These are phyloP conservation scores for Phytophthora citricola DNA, from an alignment of 352 stramenopile genomes.

Conservation along the genomic window DNA sequence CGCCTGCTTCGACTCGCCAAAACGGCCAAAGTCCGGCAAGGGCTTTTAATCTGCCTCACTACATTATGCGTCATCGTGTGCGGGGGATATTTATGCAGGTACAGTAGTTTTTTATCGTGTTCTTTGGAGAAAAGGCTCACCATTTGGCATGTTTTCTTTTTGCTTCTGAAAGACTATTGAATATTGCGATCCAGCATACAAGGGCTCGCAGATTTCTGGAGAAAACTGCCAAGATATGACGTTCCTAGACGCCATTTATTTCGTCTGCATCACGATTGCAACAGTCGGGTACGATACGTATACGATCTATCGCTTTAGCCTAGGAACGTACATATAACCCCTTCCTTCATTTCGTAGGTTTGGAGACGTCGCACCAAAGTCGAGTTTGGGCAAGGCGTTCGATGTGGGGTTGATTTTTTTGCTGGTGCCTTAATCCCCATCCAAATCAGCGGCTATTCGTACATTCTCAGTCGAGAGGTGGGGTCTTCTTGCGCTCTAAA, in stretches of 20 bases:
- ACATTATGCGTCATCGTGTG: constrained; percentile 73
- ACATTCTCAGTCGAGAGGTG: constrained; percentile 78
- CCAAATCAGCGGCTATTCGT: constrained; percentile 72
- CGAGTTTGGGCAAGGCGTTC: constrained; percentile 65
- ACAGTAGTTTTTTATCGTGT: not conserved
- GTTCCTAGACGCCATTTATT: constrained; percentile 84
- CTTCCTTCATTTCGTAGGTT: constrained; percentile 40
- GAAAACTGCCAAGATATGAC: constrained; percentile 70
- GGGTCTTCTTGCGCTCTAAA: not conserved
- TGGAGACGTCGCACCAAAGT: constrained; percentile 75
- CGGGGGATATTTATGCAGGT: constrained; percentile 63
- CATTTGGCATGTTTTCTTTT: too few relatives aligned
- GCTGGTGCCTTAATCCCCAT: constrained; percentile 71
- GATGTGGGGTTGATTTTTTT: constrained; percentile 76
- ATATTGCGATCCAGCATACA: constrained; percentile 51
- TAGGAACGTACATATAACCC: too few relatives aligned
- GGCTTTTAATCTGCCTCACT: constrained; percentile 58
- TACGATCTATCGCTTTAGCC: too few relatives aligned
- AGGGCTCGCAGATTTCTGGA: constrained; percentile 21
- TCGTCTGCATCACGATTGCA: constrained; percentile 86
- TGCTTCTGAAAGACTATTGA: constrained; percentile 54
- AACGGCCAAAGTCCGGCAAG: constrained; percentile 62
- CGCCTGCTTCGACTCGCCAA: constrained; percentile 65
- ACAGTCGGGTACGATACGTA: constrained; percentile 69
- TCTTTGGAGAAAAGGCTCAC: too few relatives aligned